Evolutionary conservation across 495 filamentous ascomycete genomes (phyloP).

Genomic region (Stereocaulon alpinum): DNA sequence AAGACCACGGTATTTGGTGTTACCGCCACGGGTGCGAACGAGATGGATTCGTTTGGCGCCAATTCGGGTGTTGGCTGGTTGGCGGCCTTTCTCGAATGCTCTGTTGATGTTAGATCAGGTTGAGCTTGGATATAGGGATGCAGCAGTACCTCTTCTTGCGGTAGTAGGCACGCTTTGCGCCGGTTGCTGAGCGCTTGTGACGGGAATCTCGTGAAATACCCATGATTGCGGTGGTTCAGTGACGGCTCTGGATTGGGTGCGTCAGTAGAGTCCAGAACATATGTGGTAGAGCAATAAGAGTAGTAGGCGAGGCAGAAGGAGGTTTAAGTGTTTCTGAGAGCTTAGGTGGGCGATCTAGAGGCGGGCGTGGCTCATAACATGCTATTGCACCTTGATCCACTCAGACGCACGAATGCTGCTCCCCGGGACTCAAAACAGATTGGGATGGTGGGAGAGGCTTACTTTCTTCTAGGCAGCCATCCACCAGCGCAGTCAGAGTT

Average conservation of each 20-base stretch:
- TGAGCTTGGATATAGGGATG: slow-evolving; percentile 4
- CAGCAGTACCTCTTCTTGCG: slow-evolving; percentile 68
- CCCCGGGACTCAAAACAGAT: not conserved
- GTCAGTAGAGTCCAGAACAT: not conserved
- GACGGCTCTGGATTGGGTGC: slow-evolving; percentile 29
- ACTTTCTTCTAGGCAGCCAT: slow-evolving; percentile 18
- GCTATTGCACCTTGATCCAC: not conserved
- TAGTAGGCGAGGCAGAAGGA: not conserved
- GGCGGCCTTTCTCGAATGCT: slow-evolving; percentile 99
- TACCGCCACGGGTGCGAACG: slow-evolving; percentile 96
- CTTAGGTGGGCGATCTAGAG: not conserved
- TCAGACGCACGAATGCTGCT: not conserved
- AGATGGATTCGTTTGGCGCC: slow-evolving; percentile 96
- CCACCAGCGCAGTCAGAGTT: slow-evolving; percentile 14
- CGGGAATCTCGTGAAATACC: slow-evolving; percentile 99
- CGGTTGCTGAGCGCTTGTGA: slow-evolving; percentile 96
- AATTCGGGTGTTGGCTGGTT: slow-evolving; percentile 98
- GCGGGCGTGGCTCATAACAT: not conserved
- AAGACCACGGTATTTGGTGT: slow-evolving; percentile 98
- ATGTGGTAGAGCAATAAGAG: not conserved
- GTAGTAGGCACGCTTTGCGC: slow-evolving; percentile 92
- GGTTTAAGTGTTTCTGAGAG: not conserved
- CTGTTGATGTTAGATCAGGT: slow-evolving; percentile 35
- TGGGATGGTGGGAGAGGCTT: not conserved
- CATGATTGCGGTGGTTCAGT: slow-evolving; percentile 66